Evolutionary conservation across 2,329 filamentous ascomycete genomes (phyloP).

Genomic region (Colletotrichum cereale): DNA sequence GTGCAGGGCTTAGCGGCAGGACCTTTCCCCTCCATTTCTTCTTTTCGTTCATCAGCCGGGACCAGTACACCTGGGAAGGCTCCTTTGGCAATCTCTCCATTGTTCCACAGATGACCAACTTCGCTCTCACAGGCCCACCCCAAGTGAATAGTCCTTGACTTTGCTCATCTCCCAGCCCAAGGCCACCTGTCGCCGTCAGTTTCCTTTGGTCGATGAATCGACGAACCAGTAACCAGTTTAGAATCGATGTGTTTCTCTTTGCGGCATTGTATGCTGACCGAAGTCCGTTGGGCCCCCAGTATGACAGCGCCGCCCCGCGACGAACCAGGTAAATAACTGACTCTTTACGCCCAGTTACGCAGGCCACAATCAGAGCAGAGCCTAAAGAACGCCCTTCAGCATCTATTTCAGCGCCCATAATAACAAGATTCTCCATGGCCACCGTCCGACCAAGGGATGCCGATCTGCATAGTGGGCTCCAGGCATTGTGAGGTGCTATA

Average conservation of each 20-base stretch:
- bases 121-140: background rate
- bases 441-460: no score
- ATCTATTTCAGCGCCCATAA: no score
- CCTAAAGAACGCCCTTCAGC: no score
- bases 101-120: background rate
- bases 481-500: no score
- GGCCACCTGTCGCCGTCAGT: accelerated
- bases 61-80: background rate
- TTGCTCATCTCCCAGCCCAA: background rate
- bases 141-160: background rate
- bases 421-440: no score
- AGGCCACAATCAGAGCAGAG: slow-evolving; percentile 25
- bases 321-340: background rate
- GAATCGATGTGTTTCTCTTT: background rate
- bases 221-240: slow-evolving; percentile 2
- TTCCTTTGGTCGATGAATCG: background rate
- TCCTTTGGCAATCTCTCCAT: background rate
- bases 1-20: background rate
- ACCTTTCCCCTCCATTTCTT: background rate
- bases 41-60: background rate
- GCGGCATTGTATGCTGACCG: background rate
- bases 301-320: background rate
- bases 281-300: background rate
- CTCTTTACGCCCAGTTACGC: background rate
- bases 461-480: no score